phyloP scores from a whole-genome alignment of 176 grass and related monocot genomes.

The Avena sativa region DNA sequence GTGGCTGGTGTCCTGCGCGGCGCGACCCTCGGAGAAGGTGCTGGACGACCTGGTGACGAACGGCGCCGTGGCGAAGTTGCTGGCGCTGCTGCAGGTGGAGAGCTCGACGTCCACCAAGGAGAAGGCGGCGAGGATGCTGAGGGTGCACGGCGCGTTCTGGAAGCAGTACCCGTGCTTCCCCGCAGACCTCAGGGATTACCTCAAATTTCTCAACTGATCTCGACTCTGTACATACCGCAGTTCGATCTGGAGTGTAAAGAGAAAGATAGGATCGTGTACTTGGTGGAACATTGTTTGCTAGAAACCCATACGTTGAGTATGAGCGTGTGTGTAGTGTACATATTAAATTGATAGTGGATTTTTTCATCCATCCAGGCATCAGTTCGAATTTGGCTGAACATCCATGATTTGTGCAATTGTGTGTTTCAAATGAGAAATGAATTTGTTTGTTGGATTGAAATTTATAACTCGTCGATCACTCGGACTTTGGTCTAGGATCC shows the following conservation, averaged over 20 bases:
- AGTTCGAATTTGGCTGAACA: background rate
- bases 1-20: constrained; percentile 59
- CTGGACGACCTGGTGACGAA: constrained; percentile 59
- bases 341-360: background rate
- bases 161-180: constrained; percentile 81
- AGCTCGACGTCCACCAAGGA: constrained; percentile 63
- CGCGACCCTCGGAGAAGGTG: constrained; percentile 55
- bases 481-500: too few species aligned
- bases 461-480: too few species aligned
- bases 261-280: background rate
- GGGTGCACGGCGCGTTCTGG: constrained; percentile 64
- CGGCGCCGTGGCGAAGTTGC: constrained; percentile 57
- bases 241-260: constrained; percentile 1
- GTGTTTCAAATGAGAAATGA: background rate
- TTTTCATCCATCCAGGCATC: constrained; percentile 1
- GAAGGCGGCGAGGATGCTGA: constrained; percentile 63
- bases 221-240: background rate
- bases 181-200: constrained; percentile 60
- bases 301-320: constrained; percentile 22
- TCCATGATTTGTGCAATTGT: background rate
- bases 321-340: constrained; percentile 4
- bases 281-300: background rate
- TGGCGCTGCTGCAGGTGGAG: constrained; percentile 66
- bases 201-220: constrained; percentile 50
- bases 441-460: background rate